Conservation (phyloP, 768 basidiomycete genomes). For the Kwoniella botswanensis region DNA sequence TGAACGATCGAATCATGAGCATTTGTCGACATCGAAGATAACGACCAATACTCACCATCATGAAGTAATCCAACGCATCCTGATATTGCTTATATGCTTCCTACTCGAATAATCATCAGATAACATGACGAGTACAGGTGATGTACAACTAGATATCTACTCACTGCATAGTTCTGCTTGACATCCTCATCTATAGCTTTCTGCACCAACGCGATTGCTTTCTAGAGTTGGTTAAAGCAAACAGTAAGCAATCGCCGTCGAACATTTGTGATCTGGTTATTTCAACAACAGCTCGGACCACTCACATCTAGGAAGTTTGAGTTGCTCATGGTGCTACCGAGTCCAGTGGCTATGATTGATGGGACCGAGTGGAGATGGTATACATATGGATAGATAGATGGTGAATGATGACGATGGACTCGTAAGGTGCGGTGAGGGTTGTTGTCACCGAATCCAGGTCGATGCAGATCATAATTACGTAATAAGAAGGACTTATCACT, state of each 20-base stretch:
- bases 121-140: background rate
- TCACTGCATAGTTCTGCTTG: conserved; percentile 80
- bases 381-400: background rate
- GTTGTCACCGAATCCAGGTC: too few species aligned
- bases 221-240: conserved; percentile 57
- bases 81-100: conserved; percentile 94
- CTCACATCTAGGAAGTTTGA: conserved; percentile 59
- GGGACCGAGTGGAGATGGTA: background rate
- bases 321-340: conserved; percentile 46
- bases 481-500: too few species aligned
- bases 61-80: conserved; percentile 96
- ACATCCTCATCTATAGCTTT: conserved; percentile 90
- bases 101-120: conserved; percentile 16
- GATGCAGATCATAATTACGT: too few species aligned
- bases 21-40: background rate
- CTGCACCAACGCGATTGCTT: conserved; percentile 89
- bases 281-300: background rate
- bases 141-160: conserved; percentile 10
- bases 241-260: background rate
- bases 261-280: conserved; percentile 17
- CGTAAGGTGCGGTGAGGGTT: too few species aligned
- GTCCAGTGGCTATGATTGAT: background rate
- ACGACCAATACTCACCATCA: conserved; percentile 70
- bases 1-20: background rate
- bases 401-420: background rate